Conservation (phyloP, 768 basidiomycete genomes). For the Leccinum boreale region DNA sequence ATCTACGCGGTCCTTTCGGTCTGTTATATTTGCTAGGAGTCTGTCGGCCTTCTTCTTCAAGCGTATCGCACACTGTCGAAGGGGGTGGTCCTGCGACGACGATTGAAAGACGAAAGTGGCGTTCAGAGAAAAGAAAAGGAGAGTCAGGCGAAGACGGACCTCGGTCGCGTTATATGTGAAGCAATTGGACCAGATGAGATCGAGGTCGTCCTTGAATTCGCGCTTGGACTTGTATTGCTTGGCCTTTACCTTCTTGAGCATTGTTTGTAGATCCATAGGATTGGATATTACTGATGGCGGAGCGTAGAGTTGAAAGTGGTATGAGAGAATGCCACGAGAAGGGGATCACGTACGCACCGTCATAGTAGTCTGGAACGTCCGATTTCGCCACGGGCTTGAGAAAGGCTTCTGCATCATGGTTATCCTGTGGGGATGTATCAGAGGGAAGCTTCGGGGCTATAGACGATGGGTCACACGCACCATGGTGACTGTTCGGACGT, state of each 20-base stretch:
- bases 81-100: conserved; percentile 73
- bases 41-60: conserved; percentile 83
- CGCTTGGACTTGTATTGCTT: conserved; percentile 91
- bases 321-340: conserved; percentile 3
- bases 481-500: conserved; percentile 77
- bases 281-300: conserved; percentile 71
- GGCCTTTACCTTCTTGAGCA: conserved; percentile 90
- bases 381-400: conserved; percentile 87
- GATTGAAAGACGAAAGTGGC: neutral
- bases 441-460: conserved; percentile 25
- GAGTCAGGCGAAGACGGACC: conserved; percentile 46
- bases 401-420: conserved; percentile 91
- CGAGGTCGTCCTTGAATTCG: conserved; percentile 91
- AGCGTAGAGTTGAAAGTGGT: neutral
- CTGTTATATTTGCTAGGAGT: conserved; percentile 85
- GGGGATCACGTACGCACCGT: conserved; percentile 50
- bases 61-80: conserved; percentile 76
- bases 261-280: conserved; percentile 94
- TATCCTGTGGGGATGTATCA: conserved; percentile 50
- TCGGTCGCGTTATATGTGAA: conserved; percentile 87
- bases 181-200: conserved; percentile 97
- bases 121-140: neutral
- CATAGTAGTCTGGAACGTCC: conserved; percentile 92
- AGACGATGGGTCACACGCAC: conserved; percentile 36
- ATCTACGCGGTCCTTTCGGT: conserved; percentile 77